phyloP scores from a whole-genome alignment of 768 basidiomycete genomes.

The Amanita thiersii region DNA sequence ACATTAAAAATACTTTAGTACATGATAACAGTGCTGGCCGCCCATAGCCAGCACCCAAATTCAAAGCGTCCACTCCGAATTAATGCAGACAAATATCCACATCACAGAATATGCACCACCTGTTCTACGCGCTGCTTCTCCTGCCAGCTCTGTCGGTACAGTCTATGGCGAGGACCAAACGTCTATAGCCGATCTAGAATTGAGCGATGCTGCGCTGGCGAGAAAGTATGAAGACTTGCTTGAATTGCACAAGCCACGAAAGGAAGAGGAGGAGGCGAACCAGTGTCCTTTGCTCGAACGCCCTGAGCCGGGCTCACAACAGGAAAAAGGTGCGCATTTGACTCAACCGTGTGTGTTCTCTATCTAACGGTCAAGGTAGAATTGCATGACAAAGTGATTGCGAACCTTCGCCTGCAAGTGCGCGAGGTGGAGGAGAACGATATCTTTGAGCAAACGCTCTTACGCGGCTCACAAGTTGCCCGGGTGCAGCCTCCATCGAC shows the following conservation, averaged over 20 bases:
- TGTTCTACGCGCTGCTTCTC: slow-evolving; percentile 40
- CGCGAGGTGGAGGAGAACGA: slow-evolving; percentile 38
- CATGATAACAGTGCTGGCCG: too few species aligned
- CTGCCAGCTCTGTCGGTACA: slow-evolving; percentile 45
- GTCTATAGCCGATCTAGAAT: slow-evolving; percentile 35
- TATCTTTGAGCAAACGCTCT: slow-evolving; percentile 36
- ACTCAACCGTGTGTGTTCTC: background rate
- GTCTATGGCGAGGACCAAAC: slow-evolving; percentile 38
- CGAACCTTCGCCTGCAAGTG: slow-evolving; percentile 26
- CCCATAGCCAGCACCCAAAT: too few species aligned
- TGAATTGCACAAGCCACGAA: slow-evolving; percentile 24
- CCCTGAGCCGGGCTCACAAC: slow-evolving; percentile 18
- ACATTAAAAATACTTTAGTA: background rate
- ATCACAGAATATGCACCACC: slow-evolving; percentile 40
- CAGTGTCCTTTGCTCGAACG: slow-evolving; percentile 27
- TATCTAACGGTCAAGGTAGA: slow-evolving; percentile 12
- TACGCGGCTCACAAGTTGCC: slow-evolving; percentile 38
- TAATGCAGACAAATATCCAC: slow-evolving; percentile 19
- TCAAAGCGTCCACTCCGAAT: background rate
- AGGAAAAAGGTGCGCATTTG: slow-evolving; percentile 27
- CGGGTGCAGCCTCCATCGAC: slow-evolving; percentile 34
- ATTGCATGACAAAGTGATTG: slow-evolving; percentile 27
- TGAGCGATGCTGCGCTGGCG: slow-evolving; percentile 32
- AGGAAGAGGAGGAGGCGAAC: slow-evolving; percentile 34
- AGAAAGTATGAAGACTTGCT: slow-evolving; percentile 32